These are phyloP conservation scores for Citeromyces hawaiiensis DNA, from an alignment of 1,139 yeast genomes.

Conservation along the genomic window DNA sequence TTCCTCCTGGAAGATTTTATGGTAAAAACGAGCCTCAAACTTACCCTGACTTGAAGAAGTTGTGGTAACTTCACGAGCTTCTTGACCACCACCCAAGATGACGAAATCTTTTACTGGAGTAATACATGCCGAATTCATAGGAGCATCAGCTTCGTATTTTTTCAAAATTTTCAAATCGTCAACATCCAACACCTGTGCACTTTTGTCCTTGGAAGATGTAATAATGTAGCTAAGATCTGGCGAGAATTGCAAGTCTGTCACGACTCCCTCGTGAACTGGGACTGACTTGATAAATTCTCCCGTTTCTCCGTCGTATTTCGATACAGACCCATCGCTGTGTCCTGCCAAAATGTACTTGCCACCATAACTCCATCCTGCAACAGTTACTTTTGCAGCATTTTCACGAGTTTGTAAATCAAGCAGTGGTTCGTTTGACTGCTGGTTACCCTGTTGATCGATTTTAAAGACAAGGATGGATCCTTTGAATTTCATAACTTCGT, in stretches of 20 bases:
- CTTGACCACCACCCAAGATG: conserved; percentile 98
- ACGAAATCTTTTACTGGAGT: conserved; percentile 89
- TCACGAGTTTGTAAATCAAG: conserved; percentile 52
- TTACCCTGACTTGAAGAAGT: conserved; percentile 91
- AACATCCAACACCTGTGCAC: conserved; percentile 69
- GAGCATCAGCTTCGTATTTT: conserved; percentile 78
- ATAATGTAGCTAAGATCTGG: conserved; percentile 81
- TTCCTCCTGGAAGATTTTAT: conserved; percentile 89
- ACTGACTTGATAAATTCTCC: conserved; percentile 54
- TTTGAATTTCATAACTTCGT: conserved; percentile 83
- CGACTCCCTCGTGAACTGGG: conserved; percentile 60
- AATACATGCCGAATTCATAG: conserved; percentile 90
- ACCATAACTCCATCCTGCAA: conserved; percentile 81
- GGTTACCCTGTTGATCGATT: conserved; percentile 29
- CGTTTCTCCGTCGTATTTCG: conserved; percentile 65
- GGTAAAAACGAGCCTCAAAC: conserved; percentile 93
- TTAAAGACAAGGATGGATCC: conserved; percentile 68
- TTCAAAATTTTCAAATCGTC: conserved; percentile 64
- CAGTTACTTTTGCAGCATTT: conserved; percentile 55
- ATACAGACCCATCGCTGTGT: conserved; percentile 74
- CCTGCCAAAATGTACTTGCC: conserved; percentile 72
- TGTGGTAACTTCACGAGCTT: conserved; percentile 95
- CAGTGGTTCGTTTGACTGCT: conserved; percentile 37
- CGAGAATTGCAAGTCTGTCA: conserved; percentile 86
- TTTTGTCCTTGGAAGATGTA: conserved; percentile 87